Evolutionary conservation across 83 land plant genomes (phyloP).

Genomic region (Larix sibirica): DNA sequence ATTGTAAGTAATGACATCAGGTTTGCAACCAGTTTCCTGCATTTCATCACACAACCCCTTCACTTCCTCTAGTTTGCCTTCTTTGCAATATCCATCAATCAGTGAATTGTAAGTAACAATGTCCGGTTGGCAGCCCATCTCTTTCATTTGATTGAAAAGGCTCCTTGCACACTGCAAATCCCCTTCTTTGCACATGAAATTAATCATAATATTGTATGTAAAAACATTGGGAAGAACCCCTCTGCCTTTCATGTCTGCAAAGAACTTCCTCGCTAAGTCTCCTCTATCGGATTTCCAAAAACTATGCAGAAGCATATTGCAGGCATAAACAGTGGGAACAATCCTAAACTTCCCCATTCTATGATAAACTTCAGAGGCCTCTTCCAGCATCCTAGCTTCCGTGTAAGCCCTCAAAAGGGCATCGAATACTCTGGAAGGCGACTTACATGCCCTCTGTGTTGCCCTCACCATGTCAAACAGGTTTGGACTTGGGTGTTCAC

Average conservation of each 20-base stretch:
- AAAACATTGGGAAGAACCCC: constrained; percentile 33
- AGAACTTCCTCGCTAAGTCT: constrained; percentile 27
- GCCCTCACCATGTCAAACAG: constrained; percentile 34
- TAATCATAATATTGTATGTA: constrained; percentile 58
- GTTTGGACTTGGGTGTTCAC: constrained; percentile 5
- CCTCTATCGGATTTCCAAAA: constrained; percentile 23
- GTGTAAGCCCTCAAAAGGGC: constrained; percentile 43
- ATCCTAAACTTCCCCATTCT: constrained; percentile 37
- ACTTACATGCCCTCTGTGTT: constrained; percentile 24
- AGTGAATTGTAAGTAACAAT: constrained; percentile 54
- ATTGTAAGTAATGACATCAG: constrained; percentile 63
- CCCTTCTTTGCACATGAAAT: constrained; percentile 45
- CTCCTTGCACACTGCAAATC: constrained; percentile 41
- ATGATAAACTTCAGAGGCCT: constrained; percentile 38
- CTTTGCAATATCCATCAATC: constrained; percentile 57
- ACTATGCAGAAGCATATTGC: constrained; percentile 50
- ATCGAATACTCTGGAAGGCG: constrained; percentile 46
- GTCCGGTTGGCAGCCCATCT: constrained; percentile 39
- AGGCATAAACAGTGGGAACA: constrained; percentile 49
- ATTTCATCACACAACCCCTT: constrained; percentile 38
- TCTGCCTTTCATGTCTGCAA: constrained; percentile 32
- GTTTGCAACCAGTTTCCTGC: constrained; percentile 45
- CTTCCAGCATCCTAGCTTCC: constrained; percentile 42
- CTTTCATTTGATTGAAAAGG: constrained; percentile 37
- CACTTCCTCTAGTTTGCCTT: constrained; percentile 42